Percentiles rank a stretch among this genome's conserved stretches.
Evolutionary conservation across 495 filamentous ascomycete species (phyloP).

Genomic region (Podospora conica): DNA sequence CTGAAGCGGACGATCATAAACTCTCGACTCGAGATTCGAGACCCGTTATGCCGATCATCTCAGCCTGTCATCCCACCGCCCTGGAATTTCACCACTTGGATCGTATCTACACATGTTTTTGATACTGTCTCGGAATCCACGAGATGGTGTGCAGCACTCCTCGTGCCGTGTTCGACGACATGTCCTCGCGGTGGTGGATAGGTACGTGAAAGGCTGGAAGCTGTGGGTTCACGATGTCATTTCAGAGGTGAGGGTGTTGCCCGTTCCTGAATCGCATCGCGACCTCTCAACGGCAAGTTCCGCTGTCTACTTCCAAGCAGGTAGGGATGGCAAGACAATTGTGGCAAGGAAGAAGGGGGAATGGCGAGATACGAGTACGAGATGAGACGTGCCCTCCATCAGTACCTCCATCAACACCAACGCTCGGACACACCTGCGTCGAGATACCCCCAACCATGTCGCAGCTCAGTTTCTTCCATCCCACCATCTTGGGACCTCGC

Average conservation of each 20-base stretch:
- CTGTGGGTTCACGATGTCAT: not conserved
- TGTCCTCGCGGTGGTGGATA: not conserved
- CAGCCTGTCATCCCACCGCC: too few relatives aligned
- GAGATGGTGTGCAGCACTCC: not conserved
- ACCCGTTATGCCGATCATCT: not conserved
- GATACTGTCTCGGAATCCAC: constrained; percentile 4
- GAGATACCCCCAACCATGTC: constrained; percentile 4
- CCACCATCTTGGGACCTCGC: not conserved
- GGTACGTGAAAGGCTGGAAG: not conserved
- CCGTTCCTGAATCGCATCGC: not conserved
- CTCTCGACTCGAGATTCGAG: not conserved
- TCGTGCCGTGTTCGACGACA: not conserved
- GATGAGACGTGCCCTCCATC: not conserved
- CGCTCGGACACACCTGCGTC: constrained; percentile 2
- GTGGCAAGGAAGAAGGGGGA: not conserved
- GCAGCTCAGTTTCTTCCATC: constrained; percentile 1
- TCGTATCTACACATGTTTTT: not conserved
- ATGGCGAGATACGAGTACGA: not conserved
- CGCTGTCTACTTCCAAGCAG: not conserved
- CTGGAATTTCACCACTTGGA: not conserved
- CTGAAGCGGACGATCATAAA: too few relatives aligned
- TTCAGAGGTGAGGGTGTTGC: not conserved
- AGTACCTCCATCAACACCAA: not conserved
- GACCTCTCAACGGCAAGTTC: not conserved
- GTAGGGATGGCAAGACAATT: not conserved